Evolutionary conservation across 73 alveolate genomes (phyloP).

Genomic region (Paramecium pentaurelia): DNA sequence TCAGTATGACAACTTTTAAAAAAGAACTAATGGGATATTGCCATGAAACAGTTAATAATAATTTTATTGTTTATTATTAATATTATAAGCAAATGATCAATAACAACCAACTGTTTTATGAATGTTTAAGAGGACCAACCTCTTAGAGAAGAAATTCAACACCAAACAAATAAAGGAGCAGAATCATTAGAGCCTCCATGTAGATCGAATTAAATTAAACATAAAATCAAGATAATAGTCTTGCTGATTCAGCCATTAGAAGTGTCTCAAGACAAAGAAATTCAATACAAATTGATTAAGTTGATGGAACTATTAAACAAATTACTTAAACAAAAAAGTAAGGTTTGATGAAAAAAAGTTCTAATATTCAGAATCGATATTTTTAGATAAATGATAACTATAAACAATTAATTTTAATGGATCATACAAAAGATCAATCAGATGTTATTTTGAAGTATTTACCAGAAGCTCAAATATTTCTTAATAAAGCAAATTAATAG

Average conservation of each 20-base stretch:
- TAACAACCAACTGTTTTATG: neutral
- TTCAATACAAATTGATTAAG: neutral
- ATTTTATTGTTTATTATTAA: neutral
- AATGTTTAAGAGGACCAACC: neutral
- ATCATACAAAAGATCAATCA: slow-evolving; percentile 40
- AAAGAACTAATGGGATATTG: slow-evolving; percentile 38
- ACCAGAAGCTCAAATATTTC: neutral
- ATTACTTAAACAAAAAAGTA: neutral
- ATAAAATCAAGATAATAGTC: neutral
- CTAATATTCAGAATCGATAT: neutral
- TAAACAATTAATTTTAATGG: neutral
- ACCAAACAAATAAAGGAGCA: neutral
- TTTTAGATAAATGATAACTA: neutral
- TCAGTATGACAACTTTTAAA: slow-evolving; percentile 15
- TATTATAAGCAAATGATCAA: neutral
- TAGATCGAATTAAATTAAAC: neutral
- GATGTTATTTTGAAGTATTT: slow-evolving; percentile 24
- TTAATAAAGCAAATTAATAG: neutral
- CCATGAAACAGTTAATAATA: neutral
- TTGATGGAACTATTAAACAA: neutral
- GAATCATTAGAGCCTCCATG: neutral
- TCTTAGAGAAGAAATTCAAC: neutral
- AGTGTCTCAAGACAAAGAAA: neutral
- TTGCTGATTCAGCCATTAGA: neutral
- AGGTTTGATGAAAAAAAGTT: neutral